Evolutionary conservation across 139 green algal species (phyloP).

Genomic region (Chlorella sp.): DNA sequence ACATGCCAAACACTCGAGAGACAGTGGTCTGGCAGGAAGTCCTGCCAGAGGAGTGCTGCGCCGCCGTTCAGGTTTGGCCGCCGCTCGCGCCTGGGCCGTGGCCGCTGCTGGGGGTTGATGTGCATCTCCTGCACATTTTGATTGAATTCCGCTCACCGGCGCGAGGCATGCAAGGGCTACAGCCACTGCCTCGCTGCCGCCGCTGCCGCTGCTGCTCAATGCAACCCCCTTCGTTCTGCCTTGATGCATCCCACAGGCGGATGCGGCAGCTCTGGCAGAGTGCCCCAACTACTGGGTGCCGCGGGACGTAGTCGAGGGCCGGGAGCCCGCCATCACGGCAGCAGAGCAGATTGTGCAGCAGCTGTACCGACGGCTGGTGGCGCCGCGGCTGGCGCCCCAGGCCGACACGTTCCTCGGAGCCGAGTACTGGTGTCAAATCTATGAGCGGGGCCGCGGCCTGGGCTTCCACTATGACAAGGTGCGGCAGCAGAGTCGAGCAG

Average conservation of each 20-base stretch:
- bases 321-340: conserved; percentile 16
- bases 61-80: too few relatives aligned
- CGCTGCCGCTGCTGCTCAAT: not conserved
- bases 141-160: too few relatives aligned
- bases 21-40: too few relatives aligned
- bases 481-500: too few relatives aligned
- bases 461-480: conserved; percentile 79
- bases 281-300: conserved; percentile 37
- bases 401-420: conserved; percentile 42
- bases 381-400: not conserved
- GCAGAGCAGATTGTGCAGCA: conserved; percentile 26
- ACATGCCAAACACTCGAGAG: too few relatives aligned
- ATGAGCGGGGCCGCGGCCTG: conserved; percentile 65
- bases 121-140: too few relatives aligned
- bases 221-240: not conserved
- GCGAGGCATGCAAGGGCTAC: too few relatives aligned
- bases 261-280: conserved; percentile 18
- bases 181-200: not conserved
- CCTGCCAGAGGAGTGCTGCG: too few relatives aligned
- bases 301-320: conserved; percentile 13
- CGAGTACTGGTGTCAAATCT: conserved; percentile 76
- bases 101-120: too few relatives aligned
- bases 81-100: too few relatives aligned
- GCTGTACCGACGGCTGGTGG: conserved; percentile 34
- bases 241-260: not conserved